Evolutionary conservation across 176 grass and related monocot genomes (phyloP).

Genomic region (Eleusine coracana): DNA sequence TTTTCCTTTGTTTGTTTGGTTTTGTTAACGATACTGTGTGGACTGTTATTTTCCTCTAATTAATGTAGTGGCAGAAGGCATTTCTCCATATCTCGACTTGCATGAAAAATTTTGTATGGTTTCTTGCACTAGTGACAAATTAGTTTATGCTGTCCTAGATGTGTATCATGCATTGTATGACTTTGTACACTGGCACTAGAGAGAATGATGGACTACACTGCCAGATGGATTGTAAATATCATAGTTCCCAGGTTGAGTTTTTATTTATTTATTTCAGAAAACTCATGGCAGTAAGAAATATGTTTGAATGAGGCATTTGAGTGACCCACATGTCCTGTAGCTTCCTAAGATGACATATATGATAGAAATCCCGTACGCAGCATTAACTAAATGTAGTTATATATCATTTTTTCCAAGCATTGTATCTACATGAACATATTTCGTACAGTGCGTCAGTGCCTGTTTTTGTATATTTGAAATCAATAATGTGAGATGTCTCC

Average conservation of each 20-base stretch:
- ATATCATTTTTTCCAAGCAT: background rate
- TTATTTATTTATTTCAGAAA: constrained; percentile 1
- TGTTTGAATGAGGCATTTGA: background rate
- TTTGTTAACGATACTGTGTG: background rate
- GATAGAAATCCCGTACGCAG: background rate
- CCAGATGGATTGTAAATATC: background rate
- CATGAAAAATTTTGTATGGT: background rate
- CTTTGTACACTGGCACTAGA: background rate
- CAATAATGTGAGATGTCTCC: background rate
- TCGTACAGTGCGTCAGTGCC: too few species aligned
- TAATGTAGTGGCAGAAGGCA: background rate
- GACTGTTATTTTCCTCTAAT: background rate
- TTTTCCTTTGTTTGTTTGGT: background rate
- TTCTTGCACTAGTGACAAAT: background rate
- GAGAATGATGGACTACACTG: constrained; percentile 18
- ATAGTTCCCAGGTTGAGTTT: too few species aligned
- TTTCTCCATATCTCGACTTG: background rate
- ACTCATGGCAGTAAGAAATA: background rate
- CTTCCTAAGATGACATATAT: background rate
- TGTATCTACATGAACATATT: background rate
- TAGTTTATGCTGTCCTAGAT: background rate
- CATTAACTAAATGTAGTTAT: background rate
- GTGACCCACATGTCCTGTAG: background rate
- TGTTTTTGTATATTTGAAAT: background rate
- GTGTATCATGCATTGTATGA: background rate